Conservation (phyloP, 768 basidiomycete species). For the Amanita exitialis region DNA sequence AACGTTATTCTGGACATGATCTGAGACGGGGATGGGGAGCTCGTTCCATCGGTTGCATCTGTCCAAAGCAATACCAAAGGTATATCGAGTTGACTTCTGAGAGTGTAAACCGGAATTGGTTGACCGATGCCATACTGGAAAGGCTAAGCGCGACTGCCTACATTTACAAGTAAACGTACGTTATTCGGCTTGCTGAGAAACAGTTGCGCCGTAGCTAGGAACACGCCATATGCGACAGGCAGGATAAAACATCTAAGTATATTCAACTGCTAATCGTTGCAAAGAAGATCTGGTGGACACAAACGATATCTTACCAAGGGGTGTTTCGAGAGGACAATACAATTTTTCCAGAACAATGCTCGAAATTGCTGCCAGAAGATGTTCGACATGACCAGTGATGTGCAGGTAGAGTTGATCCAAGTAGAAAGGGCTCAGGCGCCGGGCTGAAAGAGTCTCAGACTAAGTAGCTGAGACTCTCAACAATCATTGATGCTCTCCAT, state of each 20-base stretch:
- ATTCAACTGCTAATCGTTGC: slow-evolving; percentile 33
- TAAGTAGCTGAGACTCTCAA: neutral
- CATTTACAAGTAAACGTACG: slow-evolving; percentile 20
- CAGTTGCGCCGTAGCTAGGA: slow-evolving; percentile 53
- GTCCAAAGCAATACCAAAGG: slow-evolving; percentile 54
- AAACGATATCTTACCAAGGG: slow-evolving; percentile 38
- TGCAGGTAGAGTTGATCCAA: too few species aligned
- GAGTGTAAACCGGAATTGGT: slow-evolving; percentile 35
- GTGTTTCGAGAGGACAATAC: slow-evolving; percentile 61
- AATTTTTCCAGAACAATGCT: slow-evolving; percentile 62
- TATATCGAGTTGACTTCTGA: slow-evolving; percentile 42
- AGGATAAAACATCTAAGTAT: slow-evolving; percentile 50
- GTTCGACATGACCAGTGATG: slow-evolving; percentile 5
- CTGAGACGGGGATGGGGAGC: slow-evolving; percentile 41
- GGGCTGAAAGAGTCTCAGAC: neutral
- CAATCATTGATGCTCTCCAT: too few species aligned
- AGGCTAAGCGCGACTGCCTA: neutral
- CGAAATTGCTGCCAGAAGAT: slow-evolving; percentile 54
- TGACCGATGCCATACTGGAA: slow-evolving; percentile 55
- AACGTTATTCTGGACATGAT: slow-evolving; percentile 54
- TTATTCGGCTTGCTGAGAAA: slow-evolving; percentile 53
- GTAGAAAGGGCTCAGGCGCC: neutral
- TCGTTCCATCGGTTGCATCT: slow-evolving; percentile 50
- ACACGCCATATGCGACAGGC: slow-evolving; percentile 57
- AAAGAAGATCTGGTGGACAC: slow-evolving; percentile 1